Base-by-base conservation (phyloP, 139 green algal species). In the Micractinium conductrix region DNA sequence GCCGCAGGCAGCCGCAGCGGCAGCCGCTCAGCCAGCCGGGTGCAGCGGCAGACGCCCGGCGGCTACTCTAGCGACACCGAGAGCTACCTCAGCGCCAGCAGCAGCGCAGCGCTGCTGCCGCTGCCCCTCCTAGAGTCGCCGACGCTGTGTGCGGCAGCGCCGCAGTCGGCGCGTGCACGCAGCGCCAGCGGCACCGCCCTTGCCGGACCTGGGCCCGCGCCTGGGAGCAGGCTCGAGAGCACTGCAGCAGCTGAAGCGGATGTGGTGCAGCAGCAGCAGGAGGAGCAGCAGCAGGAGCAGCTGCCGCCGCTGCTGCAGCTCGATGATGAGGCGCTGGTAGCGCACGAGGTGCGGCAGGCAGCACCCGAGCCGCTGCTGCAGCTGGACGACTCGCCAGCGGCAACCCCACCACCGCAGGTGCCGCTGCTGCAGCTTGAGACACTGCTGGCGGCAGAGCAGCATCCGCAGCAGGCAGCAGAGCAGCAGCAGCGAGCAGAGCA, bases 21-120 rank as follows among this genome's bases (percentile, higher is more conserved):
- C 28, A 68, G 81, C 70, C 21, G 40, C 8, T 42, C 19, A 33
- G 44, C 45, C 35, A 83, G 38, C 74, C 81, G 85, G n/a, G n/a
- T n/a, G 83, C 80, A 88, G 76, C 48, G 68, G 63, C 81, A 80
- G 73, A 43, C 68, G 81, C 75, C 84, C 69, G 45, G 17, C 0
- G 42, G 67, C 17, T 74, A 79, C 19, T 58, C 35, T 5, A 73
- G 55, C 55, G 60, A 74, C 30, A 45, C 82, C 4, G 82, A 68
- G 38, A 78, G 79, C 72, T 86, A 45, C 35, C 43, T 83, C 37
- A 79, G 58, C 5, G 65, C 80, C 62, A 80, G 63, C 74, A 81
- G 76, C 76, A 86, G 74, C 76, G 71, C 45, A 24, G 87, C 58
- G 10, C 40, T 82, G 58, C 55, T 82, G 1, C 38, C 22, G 37